Evolutionary conservation across 108 stramenopile genomes (phyloP).

Genomic region (Hondaea fermentalgiana): DNA sequence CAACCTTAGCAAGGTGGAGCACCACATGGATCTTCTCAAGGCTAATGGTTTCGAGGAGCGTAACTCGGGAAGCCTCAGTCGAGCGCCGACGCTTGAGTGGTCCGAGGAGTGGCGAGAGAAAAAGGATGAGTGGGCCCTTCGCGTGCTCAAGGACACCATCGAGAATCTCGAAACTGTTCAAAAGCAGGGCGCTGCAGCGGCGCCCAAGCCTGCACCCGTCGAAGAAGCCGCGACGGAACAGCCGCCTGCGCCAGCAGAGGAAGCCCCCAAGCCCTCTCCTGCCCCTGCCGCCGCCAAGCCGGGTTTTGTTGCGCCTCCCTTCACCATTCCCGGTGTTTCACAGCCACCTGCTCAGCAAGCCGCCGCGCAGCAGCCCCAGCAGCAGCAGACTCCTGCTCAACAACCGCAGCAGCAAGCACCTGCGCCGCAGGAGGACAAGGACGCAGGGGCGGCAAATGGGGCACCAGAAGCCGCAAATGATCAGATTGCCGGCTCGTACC

Average conservation of each 20-base stretch:
- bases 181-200: not conserved
- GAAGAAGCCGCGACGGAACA: not conserved
- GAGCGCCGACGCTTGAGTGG: slow-evolving; percentile 1
- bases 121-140: not conserved
- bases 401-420: too few relatives aligned
- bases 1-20: not conserved
- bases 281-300: too few relatives aligned
- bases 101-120: slow-evolving; percentile 9
- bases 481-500: not conserved
- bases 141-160: not conserved
- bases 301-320: too few relatives aligned
- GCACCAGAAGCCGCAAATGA: not conserved
- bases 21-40: slow-evolving; percentile 11
- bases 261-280: too few relatives aligned
- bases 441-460: not conserved
- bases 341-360: not conserved
- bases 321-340: not conserved
- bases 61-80: not conserved
- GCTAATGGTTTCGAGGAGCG: not conserved
- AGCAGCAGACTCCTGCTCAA: too few relatives aligned
- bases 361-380: not conserved
- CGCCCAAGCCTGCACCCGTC: not conserved
- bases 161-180: not conserved
- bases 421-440: not conserved
- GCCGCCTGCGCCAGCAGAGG: not conserved